These are phyloP conservation scores for Furcasterigmium furcatum DNA, from an alignment of 2,329 filamentous ascomycete genomes.

Conservation along the genomic window DNA sequence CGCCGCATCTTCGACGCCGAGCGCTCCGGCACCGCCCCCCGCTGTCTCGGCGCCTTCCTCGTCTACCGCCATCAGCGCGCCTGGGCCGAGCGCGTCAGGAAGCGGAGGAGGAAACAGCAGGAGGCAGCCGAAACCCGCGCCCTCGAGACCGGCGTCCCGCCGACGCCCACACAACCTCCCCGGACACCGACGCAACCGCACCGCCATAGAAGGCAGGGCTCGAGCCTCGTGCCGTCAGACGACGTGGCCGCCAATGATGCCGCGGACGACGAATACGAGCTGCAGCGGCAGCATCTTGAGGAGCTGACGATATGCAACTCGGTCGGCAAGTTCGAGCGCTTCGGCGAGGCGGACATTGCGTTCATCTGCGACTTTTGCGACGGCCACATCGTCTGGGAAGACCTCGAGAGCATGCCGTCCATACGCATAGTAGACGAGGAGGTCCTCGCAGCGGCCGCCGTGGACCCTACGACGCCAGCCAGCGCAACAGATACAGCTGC, in stretches of 20 bases:
- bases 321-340: conserved; percentile 53
- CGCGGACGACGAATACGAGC: conserved; percentile 26
- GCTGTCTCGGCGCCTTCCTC: conserved; percentile 55
- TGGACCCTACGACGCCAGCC: conserved; percentile 6
- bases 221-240: conserved; percentile 1
- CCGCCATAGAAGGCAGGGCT: conserved; percentile 3
- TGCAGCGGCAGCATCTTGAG: conserved; percentile 36
- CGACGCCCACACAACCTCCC: conserved; percentile 3
- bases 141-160: neutral
- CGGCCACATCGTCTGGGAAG: conserved; percentile 56
- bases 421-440: conserved; percentile 29
- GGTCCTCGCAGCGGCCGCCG: conserved; percentile 9
- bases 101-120: neutral
- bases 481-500: conserved; percentile 9
- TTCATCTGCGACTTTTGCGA: conserved; percentile 62
- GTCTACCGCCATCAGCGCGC: conserved; percentile 47
- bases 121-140: neutral
- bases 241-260: neutral
- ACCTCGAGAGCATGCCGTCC: conserved; percentile 50
- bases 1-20: conserved; percentile 51
- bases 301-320: conserved; percentile 48
- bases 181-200: conserved; percentile 1
- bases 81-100: conserved; percentile 16
- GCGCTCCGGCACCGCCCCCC: conserved; percentile 37
- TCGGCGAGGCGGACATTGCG: conserved; percentile 50